Conservation (phyloP, 2,329 filamentous ascomycete species). For the Alternaria conjuncta region DNA sequence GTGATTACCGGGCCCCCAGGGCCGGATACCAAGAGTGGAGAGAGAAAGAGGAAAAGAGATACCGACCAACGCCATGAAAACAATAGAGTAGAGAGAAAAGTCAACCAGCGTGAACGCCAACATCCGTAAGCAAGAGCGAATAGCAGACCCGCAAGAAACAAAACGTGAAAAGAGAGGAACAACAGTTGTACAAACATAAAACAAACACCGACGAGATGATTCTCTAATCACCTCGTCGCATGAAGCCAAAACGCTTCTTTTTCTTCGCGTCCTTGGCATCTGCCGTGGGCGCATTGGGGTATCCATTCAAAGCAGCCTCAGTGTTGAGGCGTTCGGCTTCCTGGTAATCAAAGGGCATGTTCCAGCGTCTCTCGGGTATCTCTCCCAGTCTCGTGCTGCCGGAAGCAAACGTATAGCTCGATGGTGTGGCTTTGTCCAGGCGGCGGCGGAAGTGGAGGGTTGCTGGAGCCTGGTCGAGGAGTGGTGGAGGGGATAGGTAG, state of each 20-base stretch:
- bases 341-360: slow-evolving; percentile 51
- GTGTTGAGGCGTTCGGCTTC: slow-evolving; percentile 51
- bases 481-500: slow-evolving; percentile 11
- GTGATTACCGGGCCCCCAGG: slow-evolving; percentile 11
- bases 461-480: slow-evolving; percentile 6
- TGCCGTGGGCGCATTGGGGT: slow-evolving; percentile 11
- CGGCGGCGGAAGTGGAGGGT: slow-evolving; percentile 28
- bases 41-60: not conserved
- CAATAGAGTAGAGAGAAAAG: not conserved
- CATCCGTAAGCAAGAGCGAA: not conserved
- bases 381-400: slow-evolving; percentile 58
- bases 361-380: slow-evolving; percentile 55
- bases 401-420: slow-evolving; percentile 53
- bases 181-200: slow-evolving; percentile 3
- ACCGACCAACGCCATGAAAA: not conserved
- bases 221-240: slow-evolving; percentile 10
- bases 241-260: slow-evolving; percentile 15
- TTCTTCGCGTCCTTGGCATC: slow-evolving; percentile 11
- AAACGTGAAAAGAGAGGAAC: not conserved
- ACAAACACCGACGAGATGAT: not conserved
- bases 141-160: not conserved
- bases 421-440: slow-evolving; percentile 47
- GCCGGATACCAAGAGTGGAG: slow-evolving; percentile 6
- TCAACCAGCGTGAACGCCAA: not conserved
- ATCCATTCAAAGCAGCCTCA: slow-evolving; percentile 38